Base-by-base conservation (phyloP, 192 early-diverging fungal genomes). In the Obelidium mucronatum region DNA sequence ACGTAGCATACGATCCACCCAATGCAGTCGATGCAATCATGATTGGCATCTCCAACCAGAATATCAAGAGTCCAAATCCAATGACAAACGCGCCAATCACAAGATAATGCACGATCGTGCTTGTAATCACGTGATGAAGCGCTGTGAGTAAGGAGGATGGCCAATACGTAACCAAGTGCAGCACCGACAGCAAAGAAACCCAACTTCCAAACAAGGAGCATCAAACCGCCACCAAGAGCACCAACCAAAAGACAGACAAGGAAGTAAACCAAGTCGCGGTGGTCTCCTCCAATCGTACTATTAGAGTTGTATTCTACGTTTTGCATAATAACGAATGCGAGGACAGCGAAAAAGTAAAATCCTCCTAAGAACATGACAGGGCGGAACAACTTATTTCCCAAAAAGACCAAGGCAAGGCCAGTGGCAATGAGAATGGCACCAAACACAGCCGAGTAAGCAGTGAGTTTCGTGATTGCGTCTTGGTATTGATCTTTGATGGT, bases 171-270 rank as follows among this genome's bases (percentile, higher is more conserved):
- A 73, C 96, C 96, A 42, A 90, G 86, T 53, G 94, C 79, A 28
- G 86, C 94, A 58, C 94, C 96, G 19, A 95, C 77, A 19, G 93
- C 78, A 65, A 91, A 89, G 39, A 95, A 80, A 30, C 91, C 94
- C 1, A 96, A 78, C 58, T 85, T 86, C 83, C 87, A 90, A 67
- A 92, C 84, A 77, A 90, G 94, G 35, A 89, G 53, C 19, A 92
- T 76, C 1, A 94, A 62, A 11, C 69, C 72, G 60, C 94, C 96
- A 48, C 85, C 85, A 11, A 95, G 17, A 6, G 93, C 60, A 44
- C 94, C 96, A 2, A 85, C 75, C 13, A 81, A 33, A 17, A 90
- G 82, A 6, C 86, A 81, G 4, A 91, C 88, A 22, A 90, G 86
- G 36, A 93, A 74, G 33, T 84, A 83, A 67, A 90, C 79, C 31